Evolutionary conservation across 495 filamentous ascomycete genomes (phyloP), one percentile per base, ranked within the genome.

Genomic region (Neurospora sp.): DNA sequence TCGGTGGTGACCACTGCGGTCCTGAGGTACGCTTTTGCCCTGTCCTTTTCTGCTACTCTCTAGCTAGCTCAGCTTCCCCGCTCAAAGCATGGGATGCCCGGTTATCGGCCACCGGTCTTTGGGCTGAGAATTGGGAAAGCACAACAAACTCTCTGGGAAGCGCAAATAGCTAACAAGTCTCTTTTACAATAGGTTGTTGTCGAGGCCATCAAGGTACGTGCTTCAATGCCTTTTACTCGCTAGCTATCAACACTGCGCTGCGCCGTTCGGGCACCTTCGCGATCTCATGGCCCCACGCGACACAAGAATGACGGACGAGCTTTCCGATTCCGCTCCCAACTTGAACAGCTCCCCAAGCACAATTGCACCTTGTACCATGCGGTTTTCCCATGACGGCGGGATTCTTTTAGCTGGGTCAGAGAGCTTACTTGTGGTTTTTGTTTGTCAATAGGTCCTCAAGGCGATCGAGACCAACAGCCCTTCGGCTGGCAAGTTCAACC

Each of bases 1-100:
- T 94, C 79, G 90, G 83, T 77, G 96, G 96, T 79, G 96, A 99
- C 83, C 93, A 97, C 83, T 94, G 92, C 78, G 96, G 96, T 81
- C 96, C 96, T 14, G 96, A 99, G 90, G 96, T 96, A 81, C 74
- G 87, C 78, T 20, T 41, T 20, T 27, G 18, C 59, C 69, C 39
- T 48, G 12, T 69, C 39, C 54, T 16, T 16, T n/a, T 70, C 54
- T 54, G n/a, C 46, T 10, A 4, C n/a, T 11, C 4, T 11, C 62
- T 39, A 4, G 5, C 12, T 27, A 20, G 44, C n/a, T 66, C 54
- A 66, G 27, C 54, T 62, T 66, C 54, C 54, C 54, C 9, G 54
- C 54, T 27, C 54, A 62, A 35, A 62, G 54, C 12, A 35, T 35
- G 54, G 54, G 54, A 35, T 62, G 54, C 12, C 54, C 54, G 54